phyloP scores from a whole-genome alignment of 139 green algal species.

The Asterochloris sp. region DNA sequence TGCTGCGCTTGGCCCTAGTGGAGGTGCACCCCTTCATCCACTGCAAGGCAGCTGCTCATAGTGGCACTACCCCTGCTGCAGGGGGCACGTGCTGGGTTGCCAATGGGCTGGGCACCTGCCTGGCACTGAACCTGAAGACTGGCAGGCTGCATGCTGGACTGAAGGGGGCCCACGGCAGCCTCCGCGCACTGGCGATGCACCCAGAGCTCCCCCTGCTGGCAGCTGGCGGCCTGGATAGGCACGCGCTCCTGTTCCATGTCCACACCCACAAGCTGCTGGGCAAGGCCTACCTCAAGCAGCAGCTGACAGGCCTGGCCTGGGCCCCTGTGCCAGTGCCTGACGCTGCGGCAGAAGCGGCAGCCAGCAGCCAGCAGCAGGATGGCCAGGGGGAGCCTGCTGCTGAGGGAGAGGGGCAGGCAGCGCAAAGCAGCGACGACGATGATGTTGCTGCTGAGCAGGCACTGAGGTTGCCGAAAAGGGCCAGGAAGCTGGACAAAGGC shows the following conservation, averaged over 20 bases:
- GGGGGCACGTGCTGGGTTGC: neutral
- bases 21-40: neutral
- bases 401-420: too few relatives aligned
- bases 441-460: too few relatives aligned
- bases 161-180: neutral
- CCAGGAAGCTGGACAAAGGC: too few relatives aligned
- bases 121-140: constrained; percentile 2
- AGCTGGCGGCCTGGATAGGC: constrained; percentile 7
- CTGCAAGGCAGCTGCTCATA: neutral
- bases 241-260: neutral
- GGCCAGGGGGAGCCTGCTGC: too few relatives aligned
- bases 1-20: neutral
- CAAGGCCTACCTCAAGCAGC: constrained; percentile 15
- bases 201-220: constrained; percentile 3
- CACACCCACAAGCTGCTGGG: neutral
- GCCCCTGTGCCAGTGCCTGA: neutral
- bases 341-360: too few relatives aligned
- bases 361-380: too few relatives aligned
- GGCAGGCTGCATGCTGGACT: neutral
- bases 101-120: constrained; percentile 5
- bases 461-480: too few relatives aligned
- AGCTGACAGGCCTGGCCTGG: constrained; percentile 11
- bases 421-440: too few relatives aligned
- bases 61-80: neutral
- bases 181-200: neutral